A percentile compares a stretch with the other conserved stretches of the same genome.
Evolutionary conservation across 441 rosid genomes (phyloP).

Genomic region (Gossypium lobatum): DNA sequence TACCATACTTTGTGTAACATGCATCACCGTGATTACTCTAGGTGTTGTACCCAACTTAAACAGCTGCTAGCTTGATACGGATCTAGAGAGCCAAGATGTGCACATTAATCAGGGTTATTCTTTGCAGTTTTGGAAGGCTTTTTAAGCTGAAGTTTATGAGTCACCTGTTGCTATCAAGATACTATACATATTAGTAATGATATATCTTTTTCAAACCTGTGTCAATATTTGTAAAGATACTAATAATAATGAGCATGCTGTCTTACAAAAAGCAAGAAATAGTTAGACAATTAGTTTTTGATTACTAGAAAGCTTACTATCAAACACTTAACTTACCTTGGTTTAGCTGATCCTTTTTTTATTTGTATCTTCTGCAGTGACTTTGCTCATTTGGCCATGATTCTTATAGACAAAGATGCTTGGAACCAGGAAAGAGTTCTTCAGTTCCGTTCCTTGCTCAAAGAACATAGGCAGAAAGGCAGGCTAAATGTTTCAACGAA

Average conservation of each 20-base stretch:
- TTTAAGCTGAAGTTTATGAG: not conserved
- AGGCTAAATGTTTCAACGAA: slow-evolving; percentile 23
- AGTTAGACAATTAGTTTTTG: not conserved
- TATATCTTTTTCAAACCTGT: not conserved
- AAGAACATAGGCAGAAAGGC: slow-evolving; percentile 23
- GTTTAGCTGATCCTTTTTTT: slow-evolving; percentile 12
- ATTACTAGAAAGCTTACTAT: not conserved
- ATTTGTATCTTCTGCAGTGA: slow-evolving; percentile 29
- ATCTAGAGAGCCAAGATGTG: not conserved
- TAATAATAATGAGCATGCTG: not conserved
- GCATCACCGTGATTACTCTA: not conserved
- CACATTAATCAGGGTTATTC: not conserved
- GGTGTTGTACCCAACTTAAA: not conserved
- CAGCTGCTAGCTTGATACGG: not conserved
- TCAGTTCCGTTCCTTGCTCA: slow-evolving; percentile 32
- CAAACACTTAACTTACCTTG: not conserved
- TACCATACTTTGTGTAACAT: not conserved
- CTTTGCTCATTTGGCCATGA: slow-evolving; percentile 38
- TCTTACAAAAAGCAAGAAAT: not conserved
- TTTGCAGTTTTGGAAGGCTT: slow-evolving; percentile 3
- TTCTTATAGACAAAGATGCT: slow-evolving; percentile 70
- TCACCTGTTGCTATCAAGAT: not conserved
- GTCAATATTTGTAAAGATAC: not conserved
- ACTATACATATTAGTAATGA: not conserved
- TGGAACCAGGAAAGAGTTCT: slow-evolving; percentile 54